These are phyloP conservation scores for Globisporangium megalacanthum DNA, from an alignment of 352 stramenopile species.

Conservation along the genomic window DNA sequence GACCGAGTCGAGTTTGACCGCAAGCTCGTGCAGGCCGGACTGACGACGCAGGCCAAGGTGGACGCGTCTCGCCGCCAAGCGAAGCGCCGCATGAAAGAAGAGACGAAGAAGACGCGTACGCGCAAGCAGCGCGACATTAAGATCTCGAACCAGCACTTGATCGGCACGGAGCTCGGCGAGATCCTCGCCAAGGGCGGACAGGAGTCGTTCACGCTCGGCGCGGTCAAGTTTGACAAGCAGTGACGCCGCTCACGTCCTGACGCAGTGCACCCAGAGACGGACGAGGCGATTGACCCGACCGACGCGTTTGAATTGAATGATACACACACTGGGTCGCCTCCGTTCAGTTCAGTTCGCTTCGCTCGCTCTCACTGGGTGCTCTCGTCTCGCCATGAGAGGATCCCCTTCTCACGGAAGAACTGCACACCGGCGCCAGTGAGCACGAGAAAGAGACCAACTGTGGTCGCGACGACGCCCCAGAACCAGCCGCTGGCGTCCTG, in stretches of 20 bases:
- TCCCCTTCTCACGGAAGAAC: conserved; percentile 62
- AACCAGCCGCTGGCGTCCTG: conserved; percentile 43
- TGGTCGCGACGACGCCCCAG: conserved; percentile 44
- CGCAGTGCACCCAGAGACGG: background rate
- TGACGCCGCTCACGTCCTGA: conserved; percentile 16
- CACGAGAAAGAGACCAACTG: conserved; percentile 38
- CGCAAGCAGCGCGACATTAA: conserved; percentile 86
- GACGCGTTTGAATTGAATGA: background rate
- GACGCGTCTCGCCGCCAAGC: conserved; percentile 70
- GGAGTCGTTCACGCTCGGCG: conserved; percentile 78
- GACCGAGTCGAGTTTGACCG: conserved; percentile 74
- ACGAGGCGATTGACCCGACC: background rate
- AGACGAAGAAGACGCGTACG: conserved; percentile 76
- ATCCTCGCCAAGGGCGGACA: conserved; percentile 72
- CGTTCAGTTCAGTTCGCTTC: background rate
- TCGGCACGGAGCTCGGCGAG: conserved; percentile 81
- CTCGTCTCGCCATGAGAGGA: conserved; percentile 27
- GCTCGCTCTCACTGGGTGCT: background rate
- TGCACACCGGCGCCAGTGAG: conserved; percentile 35
- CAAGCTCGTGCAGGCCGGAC: conserved; percentile 72
- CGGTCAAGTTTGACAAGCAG: conserved; percentile 74
- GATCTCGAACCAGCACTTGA: conserved; percentile 86
- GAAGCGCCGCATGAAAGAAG: conserved; percentile 76
- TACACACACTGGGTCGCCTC: conserved; percentile 1
- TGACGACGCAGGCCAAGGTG: conserved; percentile 82